These are phyloP conservation scores for Cladosporium sp. DNA, from an alignment of 2,329 filamentous ascomycete species.

Conservation along the genomic window DNA sequence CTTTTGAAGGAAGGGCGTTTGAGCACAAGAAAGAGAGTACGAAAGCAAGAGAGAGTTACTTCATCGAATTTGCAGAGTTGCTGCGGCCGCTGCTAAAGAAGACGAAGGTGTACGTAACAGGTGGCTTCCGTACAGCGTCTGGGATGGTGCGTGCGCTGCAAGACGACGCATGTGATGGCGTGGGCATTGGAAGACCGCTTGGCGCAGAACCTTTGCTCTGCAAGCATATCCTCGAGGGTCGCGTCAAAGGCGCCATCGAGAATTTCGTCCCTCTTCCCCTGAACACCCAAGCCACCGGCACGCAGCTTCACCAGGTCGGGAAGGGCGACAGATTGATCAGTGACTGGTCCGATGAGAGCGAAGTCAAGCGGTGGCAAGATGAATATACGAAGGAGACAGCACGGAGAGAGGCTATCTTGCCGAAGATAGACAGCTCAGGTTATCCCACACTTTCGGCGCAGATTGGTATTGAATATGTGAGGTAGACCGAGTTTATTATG, in stretches of 20 bases:
- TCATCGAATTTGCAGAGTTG: constrained; percentile 37
- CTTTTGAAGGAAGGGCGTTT: constrained; percentile 47
- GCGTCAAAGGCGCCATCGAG: constrained; percentile 34
- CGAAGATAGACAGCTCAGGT: constrained; percentile 34
- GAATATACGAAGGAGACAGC: constrained; percentile 34
- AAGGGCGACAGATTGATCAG: constrained; percentile 32
- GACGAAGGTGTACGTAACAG: constrained; percentile 38
- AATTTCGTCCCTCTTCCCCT: constrained; percentile 35
- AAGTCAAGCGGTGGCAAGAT: constrained; percentile 36
- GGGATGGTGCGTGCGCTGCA: constrained; percentile 34
- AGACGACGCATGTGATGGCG: constrained; percentile 31
- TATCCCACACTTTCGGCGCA: constrained; percentile 32
- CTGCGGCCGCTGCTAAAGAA: constrained; percentile 34
- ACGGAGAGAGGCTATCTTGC: constrained; percentile 33
- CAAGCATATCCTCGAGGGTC: constrained; percentile 34
- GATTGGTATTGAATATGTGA: constrained; percentile 34
- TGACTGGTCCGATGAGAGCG: constrained; percentile 36
- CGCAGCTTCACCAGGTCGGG: constrained; percentile 36
- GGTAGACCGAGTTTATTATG: neutral
- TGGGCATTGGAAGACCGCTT: constrained; percentile 36
- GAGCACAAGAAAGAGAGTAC: constrained; percentile 37
- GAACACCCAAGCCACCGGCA: constrained; percentile 36
- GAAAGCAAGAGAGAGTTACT: constrained; percentile 34
- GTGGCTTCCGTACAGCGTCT: constrained; percentile 35
- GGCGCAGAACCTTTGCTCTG: constrained; percentile 36